Evolutionary conservation across 331 rosid species (phyloP).

Genomic region (Malus hybrid): DNA sequence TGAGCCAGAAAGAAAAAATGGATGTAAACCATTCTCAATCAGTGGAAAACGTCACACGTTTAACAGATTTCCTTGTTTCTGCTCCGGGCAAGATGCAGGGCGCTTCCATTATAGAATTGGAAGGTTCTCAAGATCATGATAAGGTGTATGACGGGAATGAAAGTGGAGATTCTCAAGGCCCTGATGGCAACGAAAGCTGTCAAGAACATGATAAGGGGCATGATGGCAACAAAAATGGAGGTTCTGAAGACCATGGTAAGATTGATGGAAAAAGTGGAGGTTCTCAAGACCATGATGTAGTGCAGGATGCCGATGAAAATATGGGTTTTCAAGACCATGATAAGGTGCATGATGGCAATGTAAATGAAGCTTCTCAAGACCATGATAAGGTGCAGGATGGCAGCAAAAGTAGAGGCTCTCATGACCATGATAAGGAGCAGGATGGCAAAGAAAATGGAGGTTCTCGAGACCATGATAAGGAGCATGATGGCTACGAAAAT

Average conservation of each 20-base stretch:
- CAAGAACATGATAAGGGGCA: not conserved
- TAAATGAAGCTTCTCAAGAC: not conserved
- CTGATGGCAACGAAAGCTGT: not conserved
- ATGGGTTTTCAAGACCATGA: not conserved
- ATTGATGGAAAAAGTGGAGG: not conserved
- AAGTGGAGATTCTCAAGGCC: too few species aligned
- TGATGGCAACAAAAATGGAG: not conserved
- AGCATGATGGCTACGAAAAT: not conserved
- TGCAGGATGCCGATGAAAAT: not conserved
- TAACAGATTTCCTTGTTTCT: conserved; percentile 27
- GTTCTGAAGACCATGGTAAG: not conserved
- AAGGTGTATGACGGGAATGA: too few species aligned
- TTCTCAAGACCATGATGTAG: not conserved
- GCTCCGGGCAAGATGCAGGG: conserved; percentile 10
- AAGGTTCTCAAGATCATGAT: conserved; percentile 4
- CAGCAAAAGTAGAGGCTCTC: not conserved
- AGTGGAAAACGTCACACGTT: conserved; percentile 20
- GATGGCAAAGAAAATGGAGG: not conserved
- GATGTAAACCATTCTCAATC: conserved; percentile 17
- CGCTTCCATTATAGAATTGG: conserved; percentile 7
- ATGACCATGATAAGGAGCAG: not conserved
- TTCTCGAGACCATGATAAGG: not conserved
- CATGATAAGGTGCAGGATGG: not conserved
- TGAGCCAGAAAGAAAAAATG: conserved; percentile 26
- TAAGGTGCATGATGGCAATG: too few species aligned